Percentiles rank a stretch among this genome's conserved stretches.
Evolutionary conservation across 2,329 filamentous ascomycete species (phyloP).

Genomic region (Stachybotrys chartarum): DNA sequence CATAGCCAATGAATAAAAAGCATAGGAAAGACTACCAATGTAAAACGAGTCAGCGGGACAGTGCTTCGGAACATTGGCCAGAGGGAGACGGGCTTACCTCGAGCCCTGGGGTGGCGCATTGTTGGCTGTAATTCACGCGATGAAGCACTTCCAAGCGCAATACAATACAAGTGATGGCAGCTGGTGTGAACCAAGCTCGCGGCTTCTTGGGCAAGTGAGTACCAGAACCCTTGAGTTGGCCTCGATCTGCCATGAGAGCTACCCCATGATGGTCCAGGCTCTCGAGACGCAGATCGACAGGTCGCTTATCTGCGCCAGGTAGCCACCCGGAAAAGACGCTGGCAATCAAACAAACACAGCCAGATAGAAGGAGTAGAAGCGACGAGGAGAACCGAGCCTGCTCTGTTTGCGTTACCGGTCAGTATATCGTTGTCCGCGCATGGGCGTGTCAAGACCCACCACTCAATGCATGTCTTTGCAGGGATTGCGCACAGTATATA

Average conservation of each 20-base stretch:
- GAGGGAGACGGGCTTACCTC: constrained; percentile 27
- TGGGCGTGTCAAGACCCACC: constrained; percentile 22
- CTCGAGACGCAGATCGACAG: constrained; percentile 20
- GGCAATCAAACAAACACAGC: constrained; percentile 24
- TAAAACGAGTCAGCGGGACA: background rate
- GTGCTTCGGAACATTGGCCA: background rate
- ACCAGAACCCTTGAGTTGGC: constrained; percentile 25
- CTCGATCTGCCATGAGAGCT: constrained; percentile 13
- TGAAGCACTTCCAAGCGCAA: constrained; percentile 42
- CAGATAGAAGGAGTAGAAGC: background rate
- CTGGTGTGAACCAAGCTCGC: constrained; percentile 35
- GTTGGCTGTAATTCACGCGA: constrained; percentile 36
- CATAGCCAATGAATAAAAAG: constrained; percentile 34
- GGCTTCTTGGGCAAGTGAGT: constrained; percentile 35
- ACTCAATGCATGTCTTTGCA: constrained; percentile 41
- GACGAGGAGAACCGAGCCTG: constrained; percentile 37
- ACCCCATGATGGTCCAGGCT: constrained; percentile 11
- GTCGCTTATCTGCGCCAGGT: constrained; percentile 39
- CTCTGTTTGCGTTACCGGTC: constrained; percentile 22
- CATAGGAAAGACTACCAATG: constrained; percentile 38
- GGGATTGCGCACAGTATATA: constrained; percentile 36
- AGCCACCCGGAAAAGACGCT: constrained; percentile 38
- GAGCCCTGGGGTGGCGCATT: constrained; percentile 42
- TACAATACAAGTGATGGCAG: constrained; percentile 36
- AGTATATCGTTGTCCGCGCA: background rate